Evolutionary conservation across 108 stramenopile genomes (phyloP), one percentile per base, ranked within the genome.

Genomic region (Fragilariopsis cylindrus): DNA sequence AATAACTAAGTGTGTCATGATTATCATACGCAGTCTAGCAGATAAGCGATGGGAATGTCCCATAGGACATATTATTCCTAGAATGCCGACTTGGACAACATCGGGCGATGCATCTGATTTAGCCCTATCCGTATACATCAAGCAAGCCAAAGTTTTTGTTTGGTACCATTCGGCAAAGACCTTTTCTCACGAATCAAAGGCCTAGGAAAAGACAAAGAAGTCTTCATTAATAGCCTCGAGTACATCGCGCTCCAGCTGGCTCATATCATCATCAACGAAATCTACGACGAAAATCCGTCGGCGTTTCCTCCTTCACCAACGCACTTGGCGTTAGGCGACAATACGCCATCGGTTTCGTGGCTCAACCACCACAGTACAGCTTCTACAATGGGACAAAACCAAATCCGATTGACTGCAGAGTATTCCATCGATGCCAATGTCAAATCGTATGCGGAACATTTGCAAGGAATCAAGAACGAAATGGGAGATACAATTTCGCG

Each of bases 401-500:
- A 18, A 11, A 13, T 19, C 19, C 60, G 60, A 9, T 19, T 21
- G 15, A 30, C 11, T 60, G 60, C 60, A 19, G 60, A 60, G 18
- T 11, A 18, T 9, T 19, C 9, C 19, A 15, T n/a, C 18, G 16
- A 19, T 60, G 15, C 49, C 50, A 7, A n/a, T 2, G 9, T 69
- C 11, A 18, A 12, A 7, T 11, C 19, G 6, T 13, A 13, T 7
- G n/a, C n/a, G n/a, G n/a, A 50, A 13, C 50, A 53, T n/a, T 7
- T 49, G 15, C 16, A 48, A 7, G 69, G 69, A n/a, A 50, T 52
- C 11, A 11, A 49, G 8, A 69, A 69, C 19, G 15, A 21, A 21
- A 39, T 52, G 7, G 16, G 39, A 53, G 69, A 69, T 69, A 18
- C 21, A 30, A 12, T 69, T 39, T 69, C 69, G 21, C 69, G 69